Conservation (phyloP, 306 rosid species). For the Prunus armeniaca region DNA sequence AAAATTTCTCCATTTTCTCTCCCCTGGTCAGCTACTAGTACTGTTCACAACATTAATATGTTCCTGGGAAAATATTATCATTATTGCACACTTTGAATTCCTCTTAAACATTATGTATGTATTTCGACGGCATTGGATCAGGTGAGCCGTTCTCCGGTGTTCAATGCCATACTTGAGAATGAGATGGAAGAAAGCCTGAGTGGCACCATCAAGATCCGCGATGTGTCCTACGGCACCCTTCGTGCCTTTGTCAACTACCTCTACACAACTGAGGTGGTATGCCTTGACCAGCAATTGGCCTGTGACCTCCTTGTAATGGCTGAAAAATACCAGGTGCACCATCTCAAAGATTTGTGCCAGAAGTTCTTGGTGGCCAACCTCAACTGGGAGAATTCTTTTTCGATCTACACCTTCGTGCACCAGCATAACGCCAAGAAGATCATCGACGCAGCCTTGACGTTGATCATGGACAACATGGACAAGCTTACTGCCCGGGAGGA, state of each 20-base stretch:
- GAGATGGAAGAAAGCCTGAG: conserved; percentile 79
- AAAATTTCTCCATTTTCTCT: too few species aligned
- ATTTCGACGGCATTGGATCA: conserved; percentile 3
- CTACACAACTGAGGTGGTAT: conserved; percentile 71
- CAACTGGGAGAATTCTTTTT: conserved; percentile 61
- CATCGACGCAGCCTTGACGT: conserved; percentile 44
- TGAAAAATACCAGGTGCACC: conserved; percentile 71
- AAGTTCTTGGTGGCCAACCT: conserved; percentile 49
- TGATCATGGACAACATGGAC: conserved; percentile 59
- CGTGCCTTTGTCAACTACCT: conserved; percentile 61
- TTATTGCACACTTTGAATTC: too few species aligned
- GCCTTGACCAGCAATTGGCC: conserved; percentile 65
- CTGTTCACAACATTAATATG: too few species aligned
- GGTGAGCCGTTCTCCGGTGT: conserved; percentile 76
- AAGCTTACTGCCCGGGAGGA: conserved; percentile 43
- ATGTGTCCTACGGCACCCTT: conserved; percentile 58
- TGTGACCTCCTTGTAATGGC: conserved; percentile 44
- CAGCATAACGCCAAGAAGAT: conserved; percentile 54
- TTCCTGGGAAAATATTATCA: too few species aligned
- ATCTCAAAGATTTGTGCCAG: conserved; percentile 69
- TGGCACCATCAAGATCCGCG: conserved; percentile 66
- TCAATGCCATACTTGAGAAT: conserved; percentile 76
- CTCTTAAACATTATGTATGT: too few species aligned
- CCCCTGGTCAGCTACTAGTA: too few species aligned
- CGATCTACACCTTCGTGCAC: conserved; percentile 53